Evolutionary conservation across 2,329 filamentous ascomycete species (phyloP).

Genomic region (Trichoderma atroviride): DNA sequence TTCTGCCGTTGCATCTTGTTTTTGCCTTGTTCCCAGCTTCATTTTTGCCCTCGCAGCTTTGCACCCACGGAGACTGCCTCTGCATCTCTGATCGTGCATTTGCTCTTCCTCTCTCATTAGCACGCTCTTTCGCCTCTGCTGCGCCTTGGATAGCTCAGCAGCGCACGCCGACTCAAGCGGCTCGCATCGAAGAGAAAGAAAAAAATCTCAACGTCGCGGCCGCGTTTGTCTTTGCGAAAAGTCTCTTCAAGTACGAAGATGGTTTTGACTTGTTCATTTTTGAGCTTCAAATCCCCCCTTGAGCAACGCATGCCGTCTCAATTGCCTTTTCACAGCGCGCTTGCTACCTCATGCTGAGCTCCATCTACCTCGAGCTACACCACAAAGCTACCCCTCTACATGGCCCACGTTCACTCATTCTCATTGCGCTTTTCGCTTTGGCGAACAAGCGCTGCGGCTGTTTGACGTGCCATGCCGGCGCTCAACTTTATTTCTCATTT

Average conservation of each 20-base stretch:
- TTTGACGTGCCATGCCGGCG: neutral
- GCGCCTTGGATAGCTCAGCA: slow-evolving; percentile 2
- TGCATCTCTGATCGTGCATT: slow-evolving; percentile 18
- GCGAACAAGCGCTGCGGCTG: neutral
- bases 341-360: slow-evolving; percentile 23
- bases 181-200: slow-evolving; percentile 20
- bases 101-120: slow-evolving; percentile 27
- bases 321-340: slow-evolving; percentile 38
- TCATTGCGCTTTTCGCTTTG: neutral
- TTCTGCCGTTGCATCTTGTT: slow-evolving; percentile 26
- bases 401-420: neutral
- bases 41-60: slow-evolving; percentile 26
- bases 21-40: slow-evolving; percentile 30
- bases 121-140: slow-evolving; percentile 16
- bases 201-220: slow-evolving; percentile 35
- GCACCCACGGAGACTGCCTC: slow-evolving; percentile 21
- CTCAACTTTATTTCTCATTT: neutral
- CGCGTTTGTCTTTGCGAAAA: slow-evolving; percentile 33
- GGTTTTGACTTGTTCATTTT: slow-evolving; percentile 33
- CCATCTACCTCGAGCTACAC: neutral
- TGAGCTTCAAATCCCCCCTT: slow-evolving; percentile 43
- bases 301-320: slow-evolving; percentile 37
- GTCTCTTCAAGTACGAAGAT: slow-evolving; percentile 43
- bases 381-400: slow-evolving; percentile 33
- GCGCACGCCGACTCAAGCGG: slow-evolving; percentile 27